A percentile compares a stretch with the other conserved stretches of the same genome.
Evolutionary conservation across 2,329 filamentous ascomycete species (phyloP).

Genomic region (Fusarium sp.): DNA sequence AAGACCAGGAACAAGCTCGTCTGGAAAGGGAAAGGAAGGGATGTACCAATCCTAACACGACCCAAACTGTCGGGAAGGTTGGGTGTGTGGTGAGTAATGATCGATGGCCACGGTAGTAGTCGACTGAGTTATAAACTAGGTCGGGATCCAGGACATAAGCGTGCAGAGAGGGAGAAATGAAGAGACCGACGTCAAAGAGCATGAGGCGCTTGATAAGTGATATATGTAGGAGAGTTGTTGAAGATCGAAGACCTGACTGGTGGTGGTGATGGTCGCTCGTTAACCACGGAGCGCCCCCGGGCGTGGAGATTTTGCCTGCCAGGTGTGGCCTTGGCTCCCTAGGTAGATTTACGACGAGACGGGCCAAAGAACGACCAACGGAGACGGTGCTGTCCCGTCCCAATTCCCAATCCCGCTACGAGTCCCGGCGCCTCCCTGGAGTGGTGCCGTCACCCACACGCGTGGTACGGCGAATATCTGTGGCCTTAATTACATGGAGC

Average conservation of each 20-base stretch:
- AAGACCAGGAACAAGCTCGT: slow-evolving; percentile 45
- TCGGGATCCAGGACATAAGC: slow-evolving; percentile 18
- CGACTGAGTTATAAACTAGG: slow-evolving; percentile 28
- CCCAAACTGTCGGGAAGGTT: slow-evolving; percentile 46
- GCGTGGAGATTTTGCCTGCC: slow-evolving; percentile 16
- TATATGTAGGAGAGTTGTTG: slow-evolving; percentile 23
- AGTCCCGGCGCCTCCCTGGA: slow-evolving; percentile 37
- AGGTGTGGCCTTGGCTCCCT: slow-evolving; percentile 38
- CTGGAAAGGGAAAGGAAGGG: slow-evolving; percentile 39
- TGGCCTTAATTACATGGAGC: slow-evolving; percentile 46
- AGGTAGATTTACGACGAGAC: slow-evolving; percentile 45
- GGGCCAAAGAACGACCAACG: slow-evolving; percentile 41
- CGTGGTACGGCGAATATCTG: slow-evolving; percentile 41
- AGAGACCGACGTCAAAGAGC: slow-evolving; percentile 17
- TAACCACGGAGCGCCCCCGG: slow-evolving; percentile 33
- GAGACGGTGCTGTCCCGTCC: slow-evolving; percentile 28
- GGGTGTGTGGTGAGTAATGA: slow-evolving; percentile 35
- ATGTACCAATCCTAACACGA: slow-evolving; percentile 48
- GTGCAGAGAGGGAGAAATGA: slow-evolving; percentile 24
- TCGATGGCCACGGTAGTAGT: slow-evolving; percentile 37
- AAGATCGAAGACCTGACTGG: slow-evolving; percentile 13
- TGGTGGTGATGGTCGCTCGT: slow-evolving; percentile 17
- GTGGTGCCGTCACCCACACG: slow-evolving; percentile 44
- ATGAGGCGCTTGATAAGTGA: slow-evolving; percentile 26
- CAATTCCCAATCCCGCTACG: slow-evolving; percentile 32